Percentiles rank a stretch among this genome's conserved stretches.
Evolutionary conservation across 2,329 filamentous ascomycete species (phyloP).

Genomic region (Sporothrix curviconia): DNA sequence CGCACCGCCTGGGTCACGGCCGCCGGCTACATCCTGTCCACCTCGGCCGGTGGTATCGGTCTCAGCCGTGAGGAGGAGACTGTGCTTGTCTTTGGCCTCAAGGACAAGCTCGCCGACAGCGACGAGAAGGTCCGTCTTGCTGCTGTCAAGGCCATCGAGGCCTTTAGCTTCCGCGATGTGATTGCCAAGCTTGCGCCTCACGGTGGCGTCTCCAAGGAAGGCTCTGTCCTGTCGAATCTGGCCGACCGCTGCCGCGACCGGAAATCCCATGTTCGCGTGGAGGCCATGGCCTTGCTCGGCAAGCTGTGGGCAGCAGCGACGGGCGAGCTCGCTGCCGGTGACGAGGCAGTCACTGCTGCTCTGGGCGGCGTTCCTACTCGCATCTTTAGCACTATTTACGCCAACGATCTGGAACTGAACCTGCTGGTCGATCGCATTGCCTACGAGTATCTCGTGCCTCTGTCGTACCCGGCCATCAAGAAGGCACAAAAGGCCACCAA

Average conservation of each 20-base stretch:
- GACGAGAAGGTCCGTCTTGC: slow-evolving; percentile 89
- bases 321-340: slow-evolving; percentile 76
- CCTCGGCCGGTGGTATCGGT: slow-evolving; percentile 83
- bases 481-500: slow-evolving; percentile 57
- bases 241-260: slow-evolving; percentile 86
- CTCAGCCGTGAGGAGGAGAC: slow-evolving; percentile 77
- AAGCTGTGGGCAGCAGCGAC: slow-evolving; percentile 91
- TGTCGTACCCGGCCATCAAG: slow-evolving; percentile 70
- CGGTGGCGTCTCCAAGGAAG: slow-evolving; percentile 67
- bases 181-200: slow-evolving; percentile 72
- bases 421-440: slow-evolving; percentile 76
- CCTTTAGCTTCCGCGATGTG: slow-evolving; percentile 74
- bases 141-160: slow-evolving; percentile 76
- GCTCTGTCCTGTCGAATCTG: slow-evolving; percentile 73
- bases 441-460: slow-evolving; percentile 80
- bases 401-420: slow-evolving; percentile 82
- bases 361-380: slow-evolving; percentile 75
- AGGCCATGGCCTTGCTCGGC: slow-evolving; percentile 77
- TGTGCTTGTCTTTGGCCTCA: slow-evolving; percentile 64
- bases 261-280: slow-evolving; percentile 71
- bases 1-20: slow-evolving; percentile 81
- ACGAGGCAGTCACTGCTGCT: slow-evolving; percentile 67
- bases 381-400: slow-evolving; percentile 82
- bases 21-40: slow-evolving; percentile 79
- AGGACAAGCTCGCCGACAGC: slow-evolving; percentile 74